Evolutionary conservation across 176 grass and related monocot species (phyloP), one percentile per base, ranked within the genome.

Genomic region (Musa itinerans): DNA sequence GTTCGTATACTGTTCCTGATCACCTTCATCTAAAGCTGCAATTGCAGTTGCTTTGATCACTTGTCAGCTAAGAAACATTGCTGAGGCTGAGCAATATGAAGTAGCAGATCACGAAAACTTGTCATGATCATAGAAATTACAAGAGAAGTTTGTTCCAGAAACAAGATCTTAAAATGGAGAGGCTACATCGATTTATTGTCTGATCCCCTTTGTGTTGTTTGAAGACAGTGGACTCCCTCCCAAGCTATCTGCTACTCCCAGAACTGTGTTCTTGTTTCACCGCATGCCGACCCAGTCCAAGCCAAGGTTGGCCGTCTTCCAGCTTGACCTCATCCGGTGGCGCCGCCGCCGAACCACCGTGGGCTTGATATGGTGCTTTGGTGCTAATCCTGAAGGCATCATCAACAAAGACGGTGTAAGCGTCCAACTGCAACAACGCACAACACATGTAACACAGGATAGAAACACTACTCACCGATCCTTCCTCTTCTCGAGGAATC

Each of bases 401-500:
- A 52, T 23, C 59, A 64, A 50, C 3, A 3, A 9, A 52, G 4
- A 43, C 13, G 9, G 2, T 9, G 14, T 50, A 50, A 10, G 11
- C 2, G 49, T 8, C 11, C 15, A 9, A 29, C 19, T 15, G 2
- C 9, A 15, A 9, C 15, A 12, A 15, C 1, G 6, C 34, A 74
- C 23, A 57, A 43, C 10, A 11, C 6, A 9, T 48, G 20, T 1
- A 17, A 75, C 1, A 8, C 11, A 51, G 9, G 17, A 63, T 43
- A 14, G 8, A 29, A 56, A 2, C 17, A 43, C 19, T 49, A 52
- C 74, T 64, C 20, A 76, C 74, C 74, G 34, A 52, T 76, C 74
- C 59, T 76, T 76, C 34, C 74, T 76, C 74, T 76, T 76, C 59
- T 76, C 74, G 10, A 76, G 74, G 59, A 76, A 76, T 9, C 74